Percentiles rank a stretch among this genome's conserved stretches.
phyloP scores from a whole-genome alignment of 129 eudicot species.

The Flaveria linearis region DNA sequence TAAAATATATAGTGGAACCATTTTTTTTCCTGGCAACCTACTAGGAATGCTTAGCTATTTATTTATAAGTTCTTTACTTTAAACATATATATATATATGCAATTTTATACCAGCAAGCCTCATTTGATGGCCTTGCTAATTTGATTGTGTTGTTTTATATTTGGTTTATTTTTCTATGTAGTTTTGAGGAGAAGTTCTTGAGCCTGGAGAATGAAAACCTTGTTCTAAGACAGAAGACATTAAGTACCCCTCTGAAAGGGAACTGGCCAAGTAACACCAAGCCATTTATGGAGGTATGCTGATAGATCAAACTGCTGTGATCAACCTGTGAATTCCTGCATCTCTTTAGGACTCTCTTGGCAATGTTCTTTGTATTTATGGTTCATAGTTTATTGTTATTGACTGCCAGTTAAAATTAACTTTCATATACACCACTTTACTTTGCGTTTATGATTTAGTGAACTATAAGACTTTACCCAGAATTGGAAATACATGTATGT shows the following conservation, averaged over 20 bases:
- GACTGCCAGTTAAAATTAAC: neutral
- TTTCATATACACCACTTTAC: neutral
- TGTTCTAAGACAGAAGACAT: constrained; percentile 74
- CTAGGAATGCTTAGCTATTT: neutral
- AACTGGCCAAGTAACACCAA: constrained; percentile 63
- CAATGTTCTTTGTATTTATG: neutral
- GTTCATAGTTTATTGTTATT: neutral
- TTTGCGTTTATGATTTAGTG: neutral
- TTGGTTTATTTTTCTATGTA: constrained; percentile 25
- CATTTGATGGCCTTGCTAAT: constrained; percentile 21
- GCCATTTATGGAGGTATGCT: constrained; percentile 71
- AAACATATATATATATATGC: constrained; percentile 1
- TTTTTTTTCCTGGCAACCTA: neutral
- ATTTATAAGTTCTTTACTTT: neutral
- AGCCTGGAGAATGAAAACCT: constrained; percentile 85
- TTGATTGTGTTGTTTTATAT: neutral
- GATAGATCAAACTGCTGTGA: constrained; percentile 18
- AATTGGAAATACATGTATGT: neutral
- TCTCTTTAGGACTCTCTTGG: neutral
- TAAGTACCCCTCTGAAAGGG: constrained; percentile 66
- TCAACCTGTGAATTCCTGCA: neutral
- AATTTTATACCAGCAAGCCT: neutral
- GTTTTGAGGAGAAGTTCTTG: constrained; percentile 83
- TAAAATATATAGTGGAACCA: neutral
- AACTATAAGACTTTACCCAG: neutral